Base-by-base conservation (phyloP, 768 basidiomycete species). In the Termitomyces heimii region DNA sequence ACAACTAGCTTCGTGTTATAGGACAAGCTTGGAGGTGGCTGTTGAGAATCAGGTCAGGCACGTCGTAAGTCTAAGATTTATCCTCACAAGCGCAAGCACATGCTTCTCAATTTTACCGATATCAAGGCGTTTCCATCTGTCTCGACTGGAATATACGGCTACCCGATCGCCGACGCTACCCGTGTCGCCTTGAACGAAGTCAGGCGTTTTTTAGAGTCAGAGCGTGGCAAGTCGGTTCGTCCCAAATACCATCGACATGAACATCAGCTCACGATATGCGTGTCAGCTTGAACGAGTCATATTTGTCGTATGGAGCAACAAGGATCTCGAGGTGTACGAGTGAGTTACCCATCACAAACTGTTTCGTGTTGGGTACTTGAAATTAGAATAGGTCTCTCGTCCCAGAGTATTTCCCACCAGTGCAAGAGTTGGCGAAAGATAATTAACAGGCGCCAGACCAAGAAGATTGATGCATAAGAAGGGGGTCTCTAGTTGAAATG, bases 121-220 rank as follows among this genome's bases (percentile, higher is more conserved):
- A 8, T 37, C 14, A 20, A 92, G 92, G 89, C 89, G 4, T 92
- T 93, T 62, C 86, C 87, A 5, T 85, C 83, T 5, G 82, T 94
- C 51, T 92, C 91, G 4, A 92, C 90, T 0, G 92, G 81, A 0
- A 74, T 90, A 16, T 94, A 90, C 59, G 80, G 85, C 3, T 93
- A 92, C 69, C 92, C 91, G 1, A 83, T 90, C 45, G 70, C 71
- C 44, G 83, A 82, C 61, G 92, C 91, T 0, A 85, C 92, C 0
- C 79, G 80, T 31, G 77, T 93, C 53, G 90, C 91, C 2, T 68
- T 92, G 53, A 71, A 77, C 28, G 75, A 78, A 28, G 81, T 78
- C 14, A 77, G 89, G 50, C 68, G 76, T 32, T 84, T 83, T 54
- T 67, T 84, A 40, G 86, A 89, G 24, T 74, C 78, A 4, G 75